Evolutionary conservation across 257 asterid species (phyloP), one percentile per base, ranked within the genome.

Genomic region (Mitragyna speciosa): DNA sequence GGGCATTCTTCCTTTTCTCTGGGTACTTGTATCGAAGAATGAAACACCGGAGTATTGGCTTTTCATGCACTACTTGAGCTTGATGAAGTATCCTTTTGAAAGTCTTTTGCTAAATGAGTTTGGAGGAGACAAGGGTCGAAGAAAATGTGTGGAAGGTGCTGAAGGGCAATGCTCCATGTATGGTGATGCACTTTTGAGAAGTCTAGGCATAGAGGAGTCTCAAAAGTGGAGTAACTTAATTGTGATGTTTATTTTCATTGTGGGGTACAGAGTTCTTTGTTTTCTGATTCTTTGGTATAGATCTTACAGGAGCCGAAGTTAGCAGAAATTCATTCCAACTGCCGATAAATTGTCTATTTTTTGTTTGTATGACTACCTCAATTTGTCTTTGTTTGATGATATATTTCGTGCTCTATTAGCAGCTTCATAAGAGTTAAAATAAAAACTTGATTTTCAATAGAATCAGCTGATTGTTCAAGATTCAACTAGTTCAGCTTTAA

Each of bases 61-160:
- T 9, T 95, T 93, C 78, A 92, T 95, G 98, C 98, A 95, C 47
- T 95, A 94, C 73, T 61, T 93, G 86, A 95, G 98, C 59, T 81
- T 95, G 61, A 93, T 95, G 56, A 95, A 92, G 88, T 95, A 95
- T 79, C 98, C 98, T 0, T 91, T 92, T 33, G 98, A 95, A 86
- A 83, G 98, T 76, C 85, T 95, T 84, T 68, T 94, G 91, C 85
- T 93, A 52, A 95, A 95, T 43, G 98, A 95, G 64, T 95, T 89
- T 76, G 97, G 98, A 49, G 96, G 95, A 67, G 39, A 36, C 39
- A 76, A 86, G 30, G 92, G 89, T 41, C 86, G 88, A 16, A 65
- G 80, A 16, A 87, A 83, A 88, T 92, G 98, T 76, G 77, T 92
- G 82, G 91, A 87, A 59, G 79, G 76, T 22, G 80, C 78, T 54